Evolutionary conservation across 768 basidiomycete genomes (phyloP), one percentile per base, ranked within the genome.

Genomic region (Suillus hirtellus): DNA sequence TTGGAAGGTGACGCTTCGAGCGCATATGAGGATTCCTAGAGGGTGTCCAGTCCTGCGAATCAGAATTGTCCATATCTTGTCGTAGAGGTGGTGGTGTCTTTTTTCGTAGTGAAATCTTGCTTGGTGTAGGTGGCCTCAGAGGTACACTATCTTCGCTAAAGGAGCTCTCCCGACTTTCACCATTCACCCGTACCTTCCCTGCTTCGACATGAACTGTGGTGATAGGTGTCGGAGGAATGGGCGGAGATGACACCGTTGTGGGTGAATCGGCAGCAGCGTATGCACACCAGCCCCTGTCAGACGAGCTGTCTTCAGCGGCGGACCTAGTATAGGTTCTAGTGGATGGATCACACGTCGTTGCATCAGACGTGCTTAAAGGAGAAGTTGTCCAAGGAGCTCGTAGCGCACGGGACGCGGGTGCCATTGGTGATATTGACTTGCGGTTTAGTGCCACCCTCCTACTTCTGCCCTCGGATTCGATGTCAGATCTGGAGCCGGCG

Each of bases 381-480:
- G 78, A 81, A 77, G 31, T 74, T 69, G 76, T 44, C 77, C 77
- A 72, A 14, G 73, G 70, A 12, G 73, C 69, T 63, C 68, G 75
- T 37, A 73, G 71, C 21, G 77, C 71, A 62, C 81, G 79, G 63
- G 79, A 84, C 15, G 74, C 76, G 38, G 85, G 79, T 19, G 89
- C 89, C 86, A 90, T 88, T 4, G 90, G 89, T 4, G 90, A 92
- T 5, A 90, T 73, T 14, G 87, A 85, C 65, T 82, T 82, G 38
- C 90, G 84, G 70, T 89, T 88, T 58, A 92, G 69, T 31, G 84
- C 83, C 15, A 93, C 81, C 55, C 80, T 75, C 58, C 89, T 82
- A 70, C 90, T 89, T 12, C 60, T 70, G 19, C 77, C 74, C 63
- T 90, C 89, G 4, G 87, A 87, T 50, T 88, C 88, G 67, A 80